phyloP scores from a whole-genome alignment of 2,329 filamentous ascomycete genomes.

The Sarocladium strictum region DNA sequence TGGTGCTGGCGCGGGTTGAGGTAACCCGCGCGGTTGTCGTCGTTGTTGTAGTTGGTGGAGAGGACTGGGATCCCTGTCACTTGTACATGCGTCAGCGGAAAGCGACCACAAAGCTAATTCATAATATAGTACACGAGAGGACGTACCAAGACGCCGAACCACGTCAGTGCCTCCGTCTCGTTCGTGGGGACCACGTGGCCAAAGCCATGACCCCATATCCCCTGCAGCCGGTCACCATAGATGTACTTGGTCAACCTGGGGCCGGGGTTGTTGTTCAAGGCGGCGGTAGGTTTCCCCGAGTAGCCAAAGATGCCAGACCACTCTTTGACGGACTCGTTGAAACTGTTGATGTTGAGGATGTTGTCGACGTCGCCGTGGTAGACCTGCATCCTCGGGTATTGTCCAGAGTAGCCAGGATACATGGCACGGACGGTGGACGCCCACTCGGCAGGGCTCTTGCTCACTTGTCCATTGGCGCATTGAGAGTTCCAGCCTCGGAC shows the following conservation, averaged over 20 bases:
- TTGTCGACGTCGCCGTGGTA: slow-evolving; percentile 49
- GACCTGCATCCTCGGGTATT: slow-evolving; percentile 49
- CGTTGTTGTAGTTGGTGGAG: neutral
- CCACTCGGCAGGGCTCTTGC: slow-evolving; percentile 40
- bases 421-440: slow-evolving; percentile 36
- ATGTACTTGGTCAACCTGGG: slow-evolving; percentile 24
- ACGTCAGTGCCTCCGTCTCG: slow-evolving; percentile 20
- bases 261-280: slow-evolving; percentile 21
- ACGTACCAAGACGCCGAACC: slow-evolving; percentile 17
- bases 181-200: slow-evolving; percentile 26
- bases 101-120: too few relatives aligned
- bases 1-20: neutral
- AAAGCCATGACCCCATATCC: slow-evolving; percentile 25
- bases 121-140: too few relatives aligned
- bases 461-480: slow-evolving; percentile 41
- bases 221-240: slow-evolving; percentile 26
- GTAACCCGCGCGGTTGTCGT: too few relatives aligned
- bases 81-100: neutral
- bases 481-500: slow-evolving; percentile 43
- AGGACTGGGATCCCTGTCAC: neutral
- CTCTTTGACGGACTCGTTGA: slow-evolving; percentile 51
- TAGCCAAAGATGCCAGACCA: slow-evolving; percentile 45
- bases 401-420: slow-evolving; percentile 44
- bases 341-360: slow-evolving; percentile 46
- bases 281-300: slow-evolving; percentile 19